Base-by-base conservation (phyloP, 2,329 filamentous ascomycete genomes). In the Talaromyces sp. region DNA sequence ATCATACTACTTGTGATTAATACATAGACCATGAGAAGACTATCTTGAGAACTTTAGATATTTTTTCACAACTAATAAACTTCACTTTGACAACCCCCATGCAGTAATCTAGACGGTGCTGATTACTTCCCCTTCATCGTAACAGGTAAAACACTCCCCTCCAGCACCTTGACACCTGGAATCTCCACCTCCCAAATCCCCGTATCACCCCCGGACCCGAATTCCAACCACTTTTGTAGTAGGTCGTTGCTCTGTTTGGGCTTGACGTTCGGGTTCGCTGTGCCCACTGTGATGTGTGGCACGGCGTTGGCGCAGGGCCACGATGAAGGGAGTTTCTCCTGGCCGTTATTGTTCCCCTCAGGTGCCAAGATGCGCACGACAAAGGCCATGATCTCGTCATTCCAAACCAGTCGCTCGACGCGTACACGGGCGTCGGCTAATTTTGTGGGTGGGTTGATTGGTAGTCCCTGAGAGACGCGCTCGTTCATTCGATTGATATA, bases 231-330 rank as follows among this genome's bases (percentile, higher is more conserved):
- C 66, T 82, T 82, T 68, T 83, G 83, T 65, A 99, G 77, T 73
- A 99, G 71, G 66, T 92, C 88, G 74, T 99, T 99, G 79, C 93
- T 96, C 82, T 99, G 94, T 78, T 91, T 93, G 0, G 95, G 94
- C 81, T 97, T 98, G 72, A 98, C 87, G 8, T 82, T 77, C 56
- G 83, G 78, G 69, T 88, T 85, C 10, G 88, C 86, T 0, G 95
- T 99, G 22, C 95, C 95, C 8, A 98, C 83, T 0, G 95, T 99
- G 66, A 99, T 87, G 75, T 99, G 95, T 11, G 93, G 88, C 37
- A 96, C 83, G 14, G 83, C 78, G 73, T 99, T 99, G 50, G 86
- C 85, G 67, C 89, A 94, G 63, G 87, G 82, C 87, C 88, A 91
- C 56, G 80, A 67, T 77, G 33, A 9, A 24, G 41, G 56, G 22